These are phyloP conservation scores for Tremella mesenterica DNA, from an alignment of 768 basidiomycete genomes.

Conservation along the genomic window DNA sequence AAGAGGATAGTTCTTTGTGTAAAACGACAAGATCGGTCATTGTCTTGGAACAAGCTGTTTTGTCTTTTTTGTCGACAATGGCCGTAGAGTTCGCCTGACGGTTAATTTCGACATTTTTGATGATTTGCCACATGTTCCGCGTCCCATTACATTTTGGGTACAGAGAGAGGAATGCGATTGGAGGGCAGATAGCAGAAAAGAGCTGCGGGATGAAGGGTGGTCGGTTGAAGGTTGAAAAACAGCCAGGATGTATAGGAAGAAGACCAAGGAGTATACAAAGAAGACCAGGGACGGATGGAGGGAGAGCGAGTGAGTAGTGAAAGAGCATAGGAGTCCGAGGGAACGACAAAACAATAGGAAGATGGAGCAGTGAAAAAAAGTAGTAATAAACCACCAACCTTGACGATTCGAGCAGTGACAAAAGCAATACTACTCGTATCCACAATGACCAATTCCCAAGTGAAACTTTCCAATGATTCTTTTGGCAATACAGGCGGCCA, in stretches of 20 bases:
- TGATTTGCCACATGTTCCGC: no score
- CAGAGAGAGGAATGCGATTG: no score
- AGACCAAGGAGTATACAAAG: no score
- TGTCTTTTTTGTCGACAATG: conserved; percentile 57
- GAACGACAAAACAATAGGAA: conserved; percentile 85
- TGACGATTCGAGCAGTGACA: conserved; percentile 61
- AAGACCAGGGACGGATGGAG: no score
- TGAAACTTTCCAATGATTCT: conserved; percentile 50
- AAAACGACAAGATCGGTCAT: conserved; percentile 49
- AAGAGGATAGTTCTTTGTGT: conserved; percentile 48
- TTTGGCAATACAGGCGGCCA: conserved; percentile 61
- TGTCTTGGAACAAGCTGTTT: conserved; percentile 49
- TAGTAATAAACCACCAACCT: no score
- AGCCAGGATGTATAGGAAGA: background rate
- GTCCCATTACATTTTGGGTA: no score
- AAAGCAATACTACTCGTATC: conserved; percentile 65
- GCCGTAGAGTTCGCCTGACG: conserved; percentile 24
- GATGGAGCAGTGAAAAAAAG: no score
- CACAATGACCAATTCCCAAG: conserved; percentile 61
- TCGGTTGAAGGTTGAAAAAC: no score
- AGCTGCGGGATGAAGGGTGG: no score
- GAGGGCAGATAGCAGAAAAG: no score
- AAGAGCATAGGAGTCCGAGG: conserved; percentile 75
- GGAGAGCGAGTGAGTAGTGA: conserved; percentile 69
- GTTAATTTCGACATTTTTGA: no score